Evolutionary conservation across 2,329 filamentous ascomycete species (phyloP), one percentile per base, ranked within the genome.

Genomic region (Lanzia echinophila): DNA sequence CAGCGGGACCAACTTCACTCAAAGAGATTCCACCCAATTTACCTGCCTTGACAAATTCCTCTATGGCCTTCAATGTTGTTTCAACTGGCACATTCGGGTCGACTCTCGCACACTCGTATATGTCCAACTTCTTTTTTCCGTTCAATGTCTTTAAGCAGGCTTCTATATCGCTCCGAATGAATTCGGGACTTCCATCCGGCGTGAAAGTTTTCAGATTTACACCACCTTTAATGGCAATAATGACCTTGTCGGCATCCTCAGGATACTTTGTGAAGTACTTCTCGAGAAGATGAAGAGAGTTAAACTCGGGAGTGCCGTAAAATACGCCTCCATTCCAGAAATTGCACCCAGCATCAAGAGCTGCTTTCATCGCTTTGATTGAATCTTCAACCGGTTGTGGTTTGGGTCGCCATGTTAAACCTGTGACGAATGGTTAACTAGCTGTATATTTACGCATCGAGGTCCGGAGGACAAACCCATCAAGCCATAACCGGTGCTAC

Each of bases 291-390:
- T 78, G 76, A 62, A 84, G 68, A 2, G 76, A 81, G 70, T 86
- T 84, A 62, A 74, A 74, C 19, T 79, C 72, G 1, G 77, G 75
- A 0, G 73, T 71, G 38, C 84, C 84, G 69, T 88, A 88, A 64
- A 86, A 78, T 63, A 86, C 81, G 58, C 75, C 83, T 36, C 73
- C 82, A 61, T 84, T 86, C 81, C 82, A 86, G 53, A 77, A 71
- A 57, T 69, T 76, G 62, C 69, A 70, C 1, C 75, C 72, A 11
- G 65, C 65, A 22, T 68, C 59, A 12, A 83, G 65, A 6, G 81
- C 72, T 17, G 77, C 73, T 60, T 77, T 77, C 68, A 87, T 73
- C 11, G 79, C 76, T 42, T 75, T 75, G 57, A 83, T 75, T 36
- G 76, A 71, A 57, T 78, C 69, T 33, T 79, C 74, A 13, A 76